Evolutionary conservation across 2,329 filamentous ascomycete genomes (phyloP).

Genomic region (Talaromyces sp.): DNA sequence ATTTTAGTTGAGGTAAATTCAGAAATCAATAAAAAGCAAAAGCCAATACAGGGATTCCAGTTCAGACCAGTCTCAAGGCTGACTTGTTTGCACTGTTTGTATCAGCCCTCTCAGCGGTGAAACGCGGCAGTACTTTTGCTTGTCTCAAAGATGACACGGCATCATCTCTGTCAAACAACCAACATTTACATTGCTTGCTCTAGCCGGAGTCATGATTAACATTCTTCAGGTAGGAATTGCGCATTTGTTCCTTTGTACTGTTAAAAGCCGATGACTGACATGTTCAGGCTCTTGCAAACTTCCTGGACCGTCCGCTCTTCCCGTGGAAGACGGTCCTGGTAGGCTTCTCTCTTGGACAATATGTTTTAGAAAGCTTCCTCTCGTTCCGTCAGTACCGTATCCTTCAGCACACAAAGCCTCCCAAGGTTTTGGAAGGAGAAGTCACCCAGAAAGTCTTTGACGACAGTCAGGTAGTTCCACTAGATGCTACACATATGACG

Average conservation of each 20-base stretch:
- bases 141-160: background rate
- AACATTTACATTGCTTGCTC: background rate
- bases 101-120: background rate
- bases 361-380: constrained; percentile 81
- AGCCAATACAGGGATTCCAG: background rate
- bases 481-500: background rate
- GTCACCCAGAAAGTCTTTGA: constrained; percentile 87
- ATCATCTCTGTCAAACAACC: background rate
- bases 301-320: constrained; percentile 86
- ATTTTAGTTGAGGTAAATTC: background rate
- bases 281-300: constrained; percentile 63
- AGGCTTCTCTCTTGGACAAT: constrained; percentile 89
- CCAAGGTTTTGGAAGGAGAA: constrained; percentile 81
- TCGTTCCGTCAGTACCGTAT: constrained; percentile 85
- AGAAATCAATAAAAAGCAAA: background rate
- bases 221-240: background rate
- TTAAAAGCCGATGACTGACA: background rate
- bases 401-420: constrained; percentile 70
- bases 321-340: constrained; percentile 97
- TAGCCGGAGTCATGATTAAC: constrained; percentile 1
- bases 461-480: constrained; percentile 65
- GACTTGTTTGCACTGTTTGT: background rate
- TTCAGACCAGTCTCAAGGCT: background rate
- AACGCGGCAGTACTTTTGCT: background rate
- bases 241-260: background rate